Evolutionary conservation across 169 alveolate genomes (phyloP), one percentile per base, ranked within the genome.

Genomic region (Theileria orientalis): DNA sequence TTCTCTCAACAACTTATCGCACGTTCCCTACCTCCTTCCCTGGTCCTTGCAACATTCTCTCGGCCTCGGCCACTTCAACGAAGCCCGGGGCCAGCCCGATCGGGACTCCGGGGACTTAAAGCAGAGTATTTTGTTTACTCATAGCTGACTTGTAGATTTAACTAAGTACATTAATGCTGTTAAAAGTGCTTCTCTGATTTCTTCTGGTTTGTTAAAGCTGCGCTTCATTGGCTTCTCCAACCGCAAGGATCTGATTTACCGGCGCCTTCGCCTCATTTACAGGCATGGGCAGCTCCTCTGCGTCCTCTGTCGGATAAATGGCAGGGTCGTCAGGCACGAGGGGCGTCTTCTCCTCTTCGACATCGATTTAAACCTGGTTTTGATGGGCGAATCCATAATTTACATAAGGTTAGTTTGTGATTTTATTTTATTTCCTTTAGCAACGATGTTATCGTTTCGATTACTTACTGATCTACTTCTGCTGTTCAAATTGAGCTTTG

Each of bases 291-390:
- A 47, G 19, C 44, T 32, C 40, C 61, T 77, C 2, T 30, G n/a
- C 6, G 21, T 70, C 23, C 37, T 32, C 27, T 44, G 68, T 9
- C 41, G 49, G 23, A 41, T 35, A 16, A 8, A 47, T 30, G 23
- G 2, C 14, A 0, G 19, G 13, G 35, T 66, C 3, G 57, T 75
- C 32, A 69, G 69, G 9, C 67, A 70, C 69, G 61, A 29, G 6
- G 86, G 86, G 25, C 8, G 32, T 11, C 11, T 77, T 0, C 23
- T 51, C n/a, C 60, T 77, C n/a, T 77, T 77, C 52, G 86, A 77
- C 75, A 72, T 82, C 2, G 56, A 40, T 5, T 77, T 63, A 8
- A 77, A 77, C 68, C 9, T 77, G 23, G 25, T 77, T 1, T 21
- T 77, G 23, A 13, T 51, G 40, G 23, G 51, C 37, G 86, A 6